Evolutionary conservation across 495 filamentous ascomycete genomes (phyloP), one percentile per base, ranked within the genome.

Genomic region (Jackrogersella minutella): DNA sequence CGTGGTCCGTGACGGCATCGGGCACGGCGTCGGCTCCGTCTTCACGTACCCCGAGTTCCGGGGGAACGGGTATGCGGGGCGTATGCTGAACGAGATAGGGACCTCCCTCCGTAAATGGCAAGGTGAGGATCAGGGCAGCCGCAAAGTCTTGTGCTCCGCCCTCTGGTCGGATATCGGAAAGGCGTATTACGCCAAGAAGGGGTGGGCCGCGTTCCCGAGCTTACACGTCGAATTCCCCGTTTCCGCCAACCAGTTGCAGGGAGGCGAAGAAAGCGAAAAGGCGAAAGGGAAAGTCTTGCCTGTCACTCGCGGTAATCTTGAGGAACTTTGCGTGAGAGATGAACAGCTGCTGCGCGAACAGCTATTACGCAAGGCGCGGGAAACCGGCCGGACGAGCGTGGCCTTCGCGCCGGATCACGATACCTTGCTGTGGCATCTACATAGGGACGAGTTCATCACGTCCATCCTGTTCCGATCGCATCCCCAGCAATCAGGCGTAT

Each of bases 161-260:
- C 77, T 99, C 30, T 99, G 89, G 77, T 97, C 93, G 8, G 95
- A 99, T 75, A 97, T 99, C 69, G 95, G 95, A 3, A 97, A 96
- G 81, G 76, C 76, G n/a, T 97, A 96, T 76, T 99, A 97, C 75
- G 85, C 92, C 6, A 84, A 82, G 50, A 84, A 86, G 63, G 95
- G 93, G 24, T 99, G 95, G 95, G 77, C 84, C 52, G 82, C 89
- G 0, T 93, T 88, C 68, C 77, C 78, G 7, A 93, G 89, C 26
- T 79, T 82, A 13, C 94, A 97, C 62, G 83, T 94, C 53, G 74
- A 83, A 24, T 84, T 96, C 39, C 75, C 83, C 14, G 81, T 74
- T 0, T 41, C 58, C 0, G 30, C 14, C 61, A 51, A 33, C 58
- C 64, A 54, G 19, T 58, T 79, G 5, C 24, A 50, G 10, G 51